These are phyloP conservation scores for Chaetomium cochliodes DNA, from an alignment of 495 filamentous ascomycete species.

Conservation along the genomic window DNA sequence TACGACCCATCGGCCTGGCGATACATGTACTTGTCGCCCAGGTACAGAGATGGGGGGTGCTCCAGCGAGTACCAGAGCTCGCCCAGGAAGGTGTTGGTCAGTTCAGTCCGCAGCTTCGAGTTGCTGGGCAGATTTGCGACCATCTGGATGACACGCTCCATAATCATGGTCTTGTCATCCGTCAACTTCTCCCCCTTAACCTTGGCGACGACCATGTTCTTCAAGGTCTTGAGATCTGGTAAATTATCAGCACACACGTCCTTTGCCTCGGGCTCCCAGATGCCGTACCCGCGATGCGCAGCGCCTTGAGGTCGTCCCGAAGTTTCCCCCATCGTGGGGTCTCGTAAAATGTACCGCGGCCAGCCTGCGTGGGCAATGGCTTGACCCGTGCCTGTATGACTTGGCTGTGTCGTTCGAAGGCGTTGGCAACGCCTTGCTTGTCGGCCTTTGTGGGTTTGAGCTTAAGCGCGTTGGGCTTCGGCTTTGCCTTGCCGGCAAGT, in stretches of 20 bases:
- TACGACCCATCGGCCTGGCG: constrained; percentile 72
- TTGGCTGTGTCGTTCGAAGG: constrained; percentile 62
- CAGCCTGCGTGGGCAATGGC: constrained; percentile 65
- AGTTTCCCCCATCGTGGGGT: constrained; percentile 50
- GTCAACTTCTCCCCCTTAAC: constrained; percentile 52
- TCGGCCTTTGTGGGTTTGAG: constrained; percentile 33
- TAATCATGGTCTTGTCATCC: constrained; percentile 77
- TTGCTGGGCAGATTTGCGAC: constrained; percentile 62
- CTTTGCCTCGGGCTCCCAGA: neutral
- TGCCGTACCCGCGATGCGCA: constrained; percentile 45
- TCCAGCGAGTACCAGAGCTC: constrained; percentile 66
- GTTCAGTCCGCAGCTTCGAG: constrained; percentile 60
- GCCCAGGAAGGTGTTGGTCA: constrained; percentile 68
- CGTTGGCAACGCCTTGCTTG: constrained; percentile 44
- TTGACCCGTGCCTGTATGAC: constrained; percentile 62
- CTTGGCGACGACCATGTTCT: constrained; percentile 38
- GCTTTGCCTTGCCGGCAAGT: constrained; percentile 29
- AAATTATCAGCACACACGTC: constrained; percentile 2
- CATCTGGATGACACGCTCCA: constrained; percentile 77
- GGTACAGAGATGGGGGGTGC: constrained; percentile 55
- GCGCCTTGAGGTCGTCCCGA: constrained; percentile 59
- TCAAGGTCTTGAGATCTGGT: constrained; percentile 45
- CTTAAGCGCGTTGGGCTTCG: constrained; percentile 25
- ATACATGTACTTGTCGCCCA: constrained; percentile 66
- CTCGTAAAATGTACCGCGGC: constrained; percentile 55